Base-by-base conservation (phyloP, 225 moss, liverwort and hornwort genomes). In the Straminergon stramineum region DNA sequence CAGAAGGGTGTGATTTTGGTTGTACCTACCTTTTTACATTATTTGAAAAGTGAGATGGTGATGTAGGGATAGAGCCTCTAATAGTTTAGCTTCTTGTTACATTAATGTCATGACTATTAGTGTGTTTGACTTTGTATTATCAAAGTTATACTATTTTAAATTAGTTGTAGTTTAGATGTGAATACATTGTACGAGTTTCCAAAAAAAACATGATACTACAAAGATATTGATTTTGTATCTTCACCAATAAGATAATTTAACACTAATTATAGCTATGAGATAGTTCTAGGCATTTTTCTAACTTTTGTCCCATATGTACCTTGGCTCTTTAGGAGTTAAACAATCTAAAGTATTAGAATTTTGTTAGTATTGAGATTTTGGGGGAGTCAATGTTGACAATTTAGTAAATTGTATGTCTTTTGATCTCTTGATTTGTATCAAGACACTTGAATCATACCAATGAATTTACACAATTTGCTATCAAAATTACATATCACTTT, bases 241-340 rank as follows among this genome's bases (percentile, higher is more conserved):
- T 68, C 2, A 7, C 22, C 2, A 70, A 13, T 69, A 23, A n/a
- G 13, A n/a, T 22, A n/a, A 69, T 22, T 66, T 2, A 22, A 22
- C 18, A 34, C 9, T 48, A 48, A 45, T 48, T 48, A 48, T 66
- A 35, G 8, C 13, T 39, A 24, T 23, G 7, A 39, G 7, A 70
- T 24, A 39, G 4, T 70, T 70, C 8, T 39, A 13, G 23, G 4
- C 23, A 69, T n/a, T 69, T 69, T n/a, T 4, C 7, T 4, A 39
- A n/a, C 23, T 13, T 24, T 1, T 24, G 7, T 24, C 2, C 1
- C 2, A 14, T 23, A 39, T 23, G 7, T 13, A 7, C 23, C 4
- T 0, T 4, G 1, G 2, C 1, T 69, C 1, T 69, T n/a, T 37
- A 13, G 7, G 5, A 5, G 1, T 10, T 21, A 37, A 22, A 69